Evolutionary conservation across 352 stramenopile species (phyloP).

Genomic region (Pythium vanterpoolii): DNA sequence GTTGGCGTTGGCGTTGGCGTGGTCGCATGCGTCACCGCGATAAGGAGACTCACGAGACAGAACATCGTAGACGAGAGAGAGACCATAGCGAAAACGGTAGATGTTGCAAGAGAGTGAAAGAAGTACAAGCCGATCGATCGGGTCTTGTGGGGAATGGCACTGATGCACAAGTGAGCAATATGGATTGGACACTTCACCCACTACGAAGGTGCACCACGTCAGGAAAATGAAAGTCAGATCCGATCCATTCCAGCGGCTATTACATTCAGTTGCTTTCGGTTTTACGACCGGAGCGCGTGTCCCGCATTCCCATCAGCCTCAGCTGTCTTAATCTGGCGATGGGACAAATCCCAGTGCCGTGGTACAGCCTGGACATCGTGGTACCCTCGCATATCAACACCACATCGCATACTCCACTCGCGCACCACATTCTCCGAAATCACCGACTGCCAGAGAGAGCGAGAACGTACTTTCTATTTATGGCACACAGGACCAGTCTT

Average conservation of each 20-base stretch:
- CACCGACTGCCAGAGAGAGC: neutral
- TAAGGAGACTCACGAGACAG: neutral
- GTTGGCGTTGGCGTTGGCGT: neutral
- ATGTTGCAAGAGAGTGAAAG: no score
- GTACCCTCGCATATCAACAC: no score
- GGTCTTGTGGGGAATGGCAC: conserved; percentile 14
- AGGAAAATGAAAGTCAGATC: neutral
- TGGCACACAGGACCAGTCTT: neutral
- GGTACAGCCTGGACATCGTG: no score
- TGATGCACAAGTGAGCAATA: conserved; percentile 14
- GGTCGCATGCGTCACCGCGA: neutral
- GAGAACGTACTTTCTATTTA: conserved; percentile 4
- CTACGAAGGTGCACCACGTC: no score
- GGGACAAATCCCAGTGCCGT: no score
- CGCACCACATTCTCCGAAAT: neutral
- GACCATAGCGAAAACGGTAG: neutral
- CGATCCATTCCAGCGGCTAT: neutral
- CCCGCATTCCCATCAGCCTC: no score
- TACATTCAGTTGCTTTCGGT: no score
- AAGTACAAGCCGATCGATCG: neutral
- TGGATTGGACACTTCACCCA: no score
- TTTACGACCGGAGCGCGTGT: no score
- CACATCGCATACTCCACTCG: no score
- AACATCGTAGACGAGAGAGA: neutral
- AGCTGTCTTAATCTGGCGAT: no score